Conservation (phyloP, 331 rosid genomes). For the Telfairia occidentalis region DNA sequence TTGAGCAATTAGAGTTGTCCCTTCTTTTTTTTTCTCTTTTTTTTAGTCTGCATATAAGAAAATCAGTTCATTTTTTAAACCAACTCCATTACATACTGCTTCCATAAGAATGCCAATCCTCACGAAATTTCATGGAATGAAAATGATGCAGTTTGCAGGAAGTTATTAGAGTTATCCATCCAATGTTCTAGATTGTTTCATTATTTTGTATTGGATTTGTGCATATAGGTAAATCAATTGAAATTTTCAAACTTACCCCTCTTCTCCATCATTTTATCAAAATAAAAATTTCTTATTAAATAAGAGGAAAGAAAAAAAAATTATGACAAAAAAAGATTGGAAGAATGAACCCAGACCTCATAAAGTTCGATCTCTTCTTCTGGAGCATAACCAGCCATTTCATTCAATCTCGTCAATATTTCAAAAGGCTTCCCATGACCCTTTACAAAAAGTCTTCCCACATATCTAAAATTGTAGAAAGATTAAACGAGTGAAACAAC, state of each 20-base stretch:
- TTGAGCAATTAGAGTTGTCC: not conserved
- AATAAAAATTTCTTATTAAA: not conserved
- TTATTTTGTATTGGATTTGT: not conserved
- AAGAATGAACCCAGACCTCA: slow-evolving; percentile 45
- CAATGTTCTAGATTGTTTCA: not conserved
- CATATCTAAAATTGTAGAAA: slow-evolving; percentile 40
- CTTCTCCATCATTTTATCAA: not conserved
- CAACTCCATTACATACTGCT: not conserved
- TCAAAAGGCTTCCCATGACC: slow-evolving; percentile 57
- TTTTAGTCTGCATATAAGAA: not conserved
- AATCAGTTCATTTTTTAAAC: not conserved
- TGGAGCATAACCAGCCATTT: slow-evolving; percentile 72
- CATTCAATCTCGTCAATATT: slow-evolving; percentile 46
- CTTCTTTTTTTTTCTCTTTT: not conserved
- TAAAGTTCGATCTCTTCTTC: slow-evolving; percentile 71
- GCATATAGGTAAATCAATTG: not conserved
- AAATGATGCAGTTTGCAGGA: not conserved
- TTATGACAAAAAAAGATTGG: not conserved
- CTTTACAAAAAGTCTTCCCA: slow-evolving; percentile 76
- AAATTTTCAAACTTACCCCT: not conserved
- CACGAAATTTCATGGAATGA: not conserved
- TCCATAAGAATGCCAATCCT: not conserved
- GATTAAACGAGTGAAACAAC: slow-evolving; percentile 6
- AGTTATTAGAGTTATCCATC: not conserved
- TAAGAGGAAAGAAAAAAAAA: no score